Base-by-base conservation (phyloP, 139 green algal species). In the Monoraphidium neglectum region DNA sequence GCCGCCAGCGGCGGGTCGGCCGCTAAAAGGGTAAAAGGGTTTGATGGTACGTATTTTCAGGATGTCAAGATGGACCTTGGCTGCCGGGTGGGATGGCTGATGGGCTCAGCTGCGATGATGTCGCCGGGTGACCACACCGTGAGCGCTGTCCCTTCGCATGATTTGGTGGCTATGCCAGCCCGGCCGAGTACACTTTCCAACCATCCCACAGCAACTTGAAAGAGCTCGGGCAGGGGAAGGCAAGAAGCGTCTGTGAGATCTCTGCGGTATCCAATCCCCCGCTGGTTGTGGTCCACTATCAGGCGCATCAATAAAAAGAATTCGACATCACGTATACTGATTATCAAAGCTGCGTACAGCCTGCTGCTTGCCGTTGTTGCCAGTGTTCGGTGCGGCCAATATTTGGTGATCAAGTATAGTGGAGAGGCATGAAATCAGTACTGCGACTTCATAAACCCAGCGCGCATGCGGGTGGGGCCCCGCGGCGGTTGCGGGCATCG, bases 1-100 rank as follows among this genome's bases (percentile, higher is more conserved):
- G 61, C 61, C 63, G 72, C 56, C n/a, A n/a, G n/a, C n/a, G n/a
- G n/a, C n/a, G n/a, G n/a, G 37, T 49, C 32, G 30, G 38, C 51
- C 46, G 61, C 61, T 46, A 28, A 32, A 68, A n/a, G n/a, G n/a
- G 59, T 15, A 65, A 30, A n/a, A n/a, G 6, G 3, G 6, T 64
- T n/a, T n/a, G 16, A 37, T n/a, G 33, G 56, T 28, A 36, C 21
- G 28, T 37, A 16, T 23, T 37, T n/a, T 30, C 47, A 15, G 13
- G 13, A 15, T 15, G 16, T 12, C 47, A 56, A 15, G 12, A 15
- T 56, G 47, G 47, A 24, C 13, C 47, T 15, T 12, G 47, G 13
- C 13, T 15, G 47, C 47, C 47, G 47, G 13, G 16, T 15, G 47
- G 12, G 13, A 15, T 56, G 47, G 16, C 47, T 12, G 12, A 12